A percentile compares a stretch with the other conserved stretches of the same genome.
phyloP scores from a whole-genome alignment of 805 yeast species.

The Metschnikowia gelsemii region DNA sequence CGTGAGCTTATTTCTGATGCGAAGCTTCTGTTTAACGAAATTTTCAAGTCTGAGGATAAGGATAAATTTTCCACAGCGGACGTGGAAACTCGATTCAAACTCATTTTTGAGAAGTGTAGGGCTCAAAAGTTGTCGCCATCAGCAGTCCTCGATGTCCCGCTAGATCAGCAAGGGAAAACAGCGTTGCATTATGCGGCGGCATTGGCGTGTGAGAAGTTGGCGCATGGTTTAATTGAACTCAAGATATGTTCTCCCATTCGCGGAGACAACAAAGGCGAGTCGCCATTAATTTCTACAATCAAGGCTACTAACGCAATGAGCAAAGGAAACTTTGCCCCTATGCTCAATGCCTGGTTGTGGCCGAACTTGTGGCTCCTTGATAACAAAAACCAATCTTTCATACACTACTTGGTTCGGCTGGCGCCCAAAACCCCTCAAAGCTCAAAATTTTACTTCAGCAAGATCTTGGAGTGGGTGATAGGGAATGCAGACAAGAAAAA shows the following conservation, averaged over 20 bases:
- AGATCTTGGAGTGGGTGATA: slow-evolving; percentile 36
- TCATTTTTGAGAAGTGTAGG: slow-evolving; percentile 22
- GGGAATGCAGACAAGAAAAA: slow-evolving; percentile 22
- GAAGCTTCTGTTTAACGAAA: slow-evolving; percentile 33
- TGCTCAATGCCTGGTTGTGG: slow-evolving; percentile 64
- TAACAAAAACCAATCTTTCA: slow-evolving; percentile 69
- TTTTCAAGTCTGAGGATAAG: slow-evolving; percentile 36
- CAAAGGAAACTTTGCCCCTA: slow-evolving; percentile 65
- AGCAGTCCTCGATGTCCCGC: slow-evolving; percentile 32
- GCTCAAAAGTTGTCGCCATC: slow-evolving; percentile 11
- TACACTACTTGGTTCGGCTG: slow-evolving; percentile 77
- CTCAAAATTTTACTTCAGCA: slow-evolving; percentile 34
- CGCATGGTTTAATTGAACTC: slow-evolving; percentile 33
- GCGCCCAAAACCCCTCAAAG: slow-evolving; percentile 33
- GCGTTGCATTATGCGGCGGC: slow-evolving; percentile 46
- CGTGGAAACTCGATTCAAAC: slow-evolving; percentile 26
- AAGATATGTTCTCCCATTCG: slow-evolving; percentile 40
- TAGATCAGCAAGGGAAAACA: slow-evolving; percentile 41
- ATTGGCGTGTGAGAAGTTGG: slow-evolving; percentile 37
- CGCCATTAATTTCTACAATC: slow-evolving; percentile 60
- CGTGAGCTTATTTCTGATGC: slow-evolving; percentile 32
- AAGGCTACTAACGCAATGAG: slow-evolving; percentile 83
- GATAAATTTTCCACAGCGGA: slow-evolving; percentile 22
- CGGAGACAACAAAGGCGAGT: slow-evolving; percentile 40
- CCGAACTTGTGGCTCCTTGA: slow-evolving; percentile 54